phyloP scores from a whole-genome alignment of 495 filamentous ascomycete genomes.

The Usnea hakonensis region DNA sequence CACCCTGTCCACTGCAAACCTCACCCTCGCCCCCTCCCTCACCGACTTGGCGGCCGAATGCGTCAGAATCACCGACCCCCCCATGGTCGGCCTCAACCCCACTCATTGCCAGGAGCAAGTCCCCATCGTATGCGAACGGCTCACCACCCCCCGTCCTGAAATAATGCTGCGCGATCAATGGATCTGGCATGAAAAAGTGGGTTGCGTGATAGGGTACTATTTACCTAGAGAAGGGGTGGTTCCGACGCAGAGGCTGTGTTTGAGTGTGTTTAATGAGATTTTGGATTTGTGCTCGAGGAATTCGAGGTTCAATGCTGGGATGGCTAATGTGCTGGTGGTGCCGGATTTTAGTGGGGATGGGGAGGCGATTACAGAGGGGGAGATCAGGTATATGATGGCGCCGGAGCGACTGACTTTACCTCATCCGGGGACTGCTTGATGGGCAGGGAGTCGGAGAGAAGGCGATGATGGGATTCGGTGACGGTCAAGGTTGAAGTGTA shows the following conservation, averaged over 20 bases:
- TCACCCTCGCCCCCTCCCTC: background rate
- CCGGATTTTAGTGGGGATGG: slow-evolving; percentile 2
- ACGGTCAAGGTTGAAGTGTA: background rate
- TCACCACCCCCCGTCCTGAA: background rate
- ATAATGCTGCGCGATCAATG: background rate
- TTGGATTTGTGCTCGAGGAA: background rate
- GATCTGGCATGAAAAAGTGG: background rate
- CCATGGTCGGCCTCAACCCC: slow-evolving; percentile 10
- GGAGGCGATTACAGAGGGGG: background rate
- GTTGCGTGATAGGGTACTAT: background rate
- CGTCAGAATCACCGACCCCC: background rate
- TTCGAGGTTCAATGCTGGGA: slow-evolving; percentile 9
- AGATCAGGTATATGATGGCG: slow-evolving; percentile 4
- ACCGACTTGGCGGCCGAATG: background rate
- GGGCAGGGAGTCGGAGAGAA: background rate
- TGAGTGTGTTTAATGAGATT: background rate
- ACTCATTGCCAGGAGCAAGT: background rate
- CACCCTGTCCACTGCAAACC: background rate
- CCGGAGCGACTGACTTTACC: slow-evolving; percentile 4
- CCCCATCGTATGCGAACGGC: background rate
- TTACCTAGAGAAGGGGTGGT: background rate
- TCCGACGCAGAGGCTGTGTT: background rate
- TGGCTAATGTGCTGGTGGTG: background rate
- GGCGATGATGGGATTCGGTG: background rate
- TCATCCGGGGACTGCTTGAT: background rate